Conservation (phyloP, 805 yeast genomes). For the Saturnispora saitoi region DNA sequence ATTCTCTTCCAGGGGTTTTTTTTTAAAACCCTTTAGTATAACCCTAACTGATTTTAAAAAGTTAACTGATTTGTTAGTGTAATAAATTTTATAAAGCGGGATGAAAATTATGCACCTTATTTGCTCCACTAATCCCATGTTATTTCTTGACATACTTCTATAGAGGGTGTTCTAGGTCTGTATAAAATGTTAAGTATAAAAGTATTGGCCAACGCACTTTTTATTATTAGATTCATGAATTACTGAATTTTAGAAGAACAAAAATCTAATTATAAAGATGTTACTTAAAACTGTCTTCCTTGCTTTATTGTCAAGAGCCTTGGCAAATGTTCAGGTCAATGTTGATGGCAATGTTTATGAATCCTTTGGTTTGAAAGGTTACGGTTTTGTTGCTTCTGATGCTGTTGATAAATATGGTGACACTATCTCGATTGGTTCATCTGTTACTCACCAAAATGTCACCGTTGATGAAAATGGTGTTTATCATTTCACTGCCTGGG, state of each 20-base stretch:
- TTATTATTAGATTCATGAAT: neutral
- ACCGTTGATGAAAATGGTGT: conserved; percentile 16
- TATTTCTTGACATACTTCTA: no score
- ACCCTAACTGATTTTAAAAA: no score
- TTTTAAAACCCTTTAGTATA: no score
- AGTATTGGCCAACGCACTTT: no score
- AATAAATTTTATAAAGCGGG: no score
- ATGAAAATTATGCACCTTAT: no score
- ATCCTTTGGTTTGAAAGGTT: conserved; percentile 25
- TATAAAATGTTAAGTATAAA: no score
- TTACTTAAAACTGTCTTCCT: conserved; percentile 7
- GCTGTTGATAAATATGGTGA: conserved; percentile 25
- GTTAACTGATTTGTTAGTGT: no score
- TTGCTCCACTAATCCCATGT: no score
- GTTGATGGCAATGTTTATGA: conserved; percentile 21
- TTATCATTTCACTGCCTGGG: conserved; percentile 24
- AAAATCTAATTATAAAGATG: neutral
- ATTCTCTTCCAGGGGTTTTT: no score
- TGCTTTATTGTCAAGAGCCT: conserved; percentile 4
- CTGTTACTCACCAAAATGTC: conserved; percentile 22
- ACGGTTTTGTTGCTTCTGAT: conserved; percentile 22
- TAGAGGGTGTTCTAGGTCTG: no score
- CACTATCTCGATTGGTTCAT: conserved; percentile 28
- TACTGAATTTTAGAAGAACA: neutral
- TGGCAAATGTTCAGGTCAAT: conserved; percentile 14